Conservation (phyloP, 148 eudicot species). For the Suaeda aralocaspica region DNA sequence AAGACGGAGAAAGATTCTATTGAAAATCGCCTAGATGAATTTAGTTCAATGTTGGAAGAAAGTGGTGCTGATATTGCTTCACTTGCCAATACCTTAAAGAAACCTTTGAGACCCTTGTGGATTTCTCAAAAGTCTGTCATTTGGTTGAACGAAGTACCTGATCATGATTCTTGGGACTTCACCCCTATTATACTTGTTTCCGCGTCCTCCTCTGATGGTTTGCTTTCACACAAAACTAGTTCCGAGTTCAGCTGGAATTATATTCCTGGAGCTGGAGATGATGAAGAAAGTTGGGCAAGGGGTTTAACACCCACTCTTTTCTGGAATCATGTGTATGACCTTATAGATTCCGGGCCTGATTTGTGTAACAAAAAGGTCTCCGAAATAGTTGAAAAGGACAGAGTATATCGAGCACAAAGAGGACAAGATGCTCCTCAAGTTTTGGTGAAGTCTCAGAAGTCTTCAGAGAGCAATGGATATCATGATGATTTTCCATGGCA, state of each 20-base stretch:
- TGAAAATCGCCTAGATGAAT: constrained; percentile 60
- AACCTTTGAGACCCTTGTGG: constrained; percentile 94
- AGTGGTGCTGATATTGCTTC: constrained; percentile 91
- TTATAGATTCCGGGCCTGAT: constrained; percentile 69
- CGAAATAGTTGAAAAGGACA: constrained; percentile 76
- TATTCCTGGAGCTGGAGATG: constrained; percentile 97
- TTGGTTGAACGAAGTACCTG: constrained; percentile 97
- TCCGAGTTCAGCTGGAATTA: constrained; percentile 93
- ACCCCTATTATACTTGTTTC: constrained; percentile 89
- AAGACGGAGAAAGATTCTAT: constrained; percentile 63
- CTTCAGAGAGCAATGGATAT: constrained; percentile 19
- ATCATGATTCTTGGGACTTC: constrained; percentile 82
- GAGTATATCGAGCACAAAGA: constrained; percentile 74
- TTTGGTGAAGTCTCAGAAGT: constrained; percentile 38
- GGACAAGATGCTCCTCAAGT: constrained; percentile 86
- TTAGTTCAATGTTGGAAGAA: constrained; percentile 55
- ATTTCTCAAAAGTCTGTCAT: constrained; percentile 81
- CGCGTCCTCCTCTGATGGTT: constrained; percentile 56
- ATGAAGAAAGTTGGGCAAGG: constrained; percentile 97
- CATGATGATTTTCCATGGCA: constrained; percentile 31
- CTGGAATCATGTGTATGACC: constrained; percentile 79
- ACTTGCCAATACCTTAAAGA: constrained; percentile 50
- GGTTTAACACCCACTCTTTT: constrained; percentile 75
- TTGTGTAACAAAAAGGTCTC: constrained; percentile 81
- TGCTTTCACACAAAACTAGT: constrained; percentile 51